Base-by-base conservation (phyloP, 305 asterid species). In the Stenogyne calaminthoides region DNA sequence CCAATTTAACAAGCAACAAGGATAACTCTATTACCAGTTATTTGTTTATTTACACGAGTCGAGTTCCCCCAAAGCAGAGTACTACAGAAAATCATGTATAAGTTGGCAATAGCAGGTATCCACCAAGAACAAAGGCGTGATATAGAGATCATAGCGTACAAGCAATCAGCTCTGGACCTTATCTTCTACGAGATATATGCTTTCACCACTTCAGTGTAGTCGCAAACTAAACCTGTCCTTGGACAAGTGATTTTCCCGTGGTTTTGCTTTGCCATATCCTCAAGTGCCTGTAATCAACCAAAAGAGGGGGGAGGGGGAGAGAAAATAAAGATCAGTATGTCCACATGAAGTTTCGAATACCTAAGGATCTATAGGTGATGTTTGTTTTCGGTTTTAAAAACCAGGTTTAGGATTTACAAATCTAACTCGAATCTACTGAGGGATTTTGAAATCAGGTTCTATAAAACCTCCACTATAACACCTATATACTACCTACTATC, bases 191-290 rank as follows among this genome's bases (percentile, higher is more conserved):
- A 95, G 76, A 95, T 87, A 74, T 78, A 93, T 3, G 96, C 99
- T 77, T 91, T 95, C 69, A 83, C 80, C 78, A 86, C 85, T 7
- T 92, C 91, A 2, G 90, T 82, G 77, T 83, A 91, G 87, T 87
- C 80, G 81, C 82, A 95, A 63, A 79, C 82, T 6, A 39, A 60
- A 54, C 96, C 91, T 12, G 98, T 91, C 72, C 96, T 82, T 8
- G 99, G 99, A 77, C 99, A 95, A 47, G 90, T 93, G 72, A 95
- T 88, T 73, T 78, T 84, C 71, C 97, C 97, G 8, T 86, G 61
- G 76, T 92, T 89, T 75, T 80, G 92, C 84, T 79, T 89, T 12
- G 98, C 84, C 98, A 95, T 91, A 20, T 93, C 97, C 77, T 91
- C 95, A 5, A 93, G 90, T 20, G 99, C 97, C 98, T 95, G 89